phyloP scores from a whole-genome alignment of 805 yeast genomes.

The Candida gorgasii region DNA sequence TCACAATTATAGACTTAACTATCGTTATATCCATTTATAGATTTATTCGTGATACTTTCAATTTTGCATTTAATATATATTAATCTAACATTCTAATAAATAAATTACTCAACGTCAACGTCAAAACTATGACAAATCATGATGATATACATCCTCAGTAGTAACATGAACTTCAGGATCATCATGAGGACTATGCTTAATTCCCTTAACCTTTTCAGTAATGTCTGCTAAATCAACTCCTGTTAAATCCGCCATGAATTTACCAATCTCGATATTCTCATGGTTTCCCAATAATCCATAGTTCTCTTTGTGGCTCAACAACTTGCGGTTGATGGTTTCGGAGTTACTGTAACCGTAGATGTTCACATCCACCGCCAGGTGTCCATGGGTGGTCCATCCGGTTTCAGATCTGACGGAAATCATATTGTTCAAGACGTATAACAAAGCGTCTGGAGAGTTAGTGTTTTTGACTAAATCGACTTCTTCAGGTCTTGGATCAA shows the following conservation, averaged over 20 bases:
- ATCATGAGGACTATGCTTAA: constrained; percentile 38
- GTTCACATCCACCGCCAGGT: constrained; percentile 93
- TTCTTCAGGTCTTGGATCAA: constrained; percentile 61
- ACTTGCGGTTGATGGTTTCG: constrained; percentile 35
- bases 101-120: neutral
- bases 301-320: constrained; percentile 26
- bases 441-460: constrained; percentile 35
- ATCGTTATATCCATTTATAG: too few species aligned
- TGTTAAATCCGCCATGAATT: constrained; percentile 60
- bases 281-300: constrained; percentile 70
- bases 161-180: neutral
- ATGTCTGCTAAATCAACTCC: constrained; percentile 49
- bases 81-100: constrained; percentile 2
- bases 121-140: neutral
- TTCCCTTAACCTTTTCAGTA: constrained; percentile 50
- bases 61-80: constrained; percentile 1
- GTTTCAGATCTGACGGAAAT: constrained; percentile 80
- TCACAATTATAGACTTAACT: too few species aligned
- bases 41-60: too few species aligned
- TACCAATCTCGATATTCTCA: constrained; percentile 85
- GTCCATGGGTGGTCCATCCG: constrained; percentile 98
- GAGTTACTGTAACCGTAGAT: constrained; percentile 78
- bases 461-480: constrained; percentile 21
- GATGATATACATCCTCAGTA: constrained; percentile 5
- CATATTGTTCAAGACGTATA: constrained; percentile 64